Evolutionary conservation across 2,329 filamentous ascomycete species (phyloP).

Genomic region (Colletotrichum lentis): DNA sequence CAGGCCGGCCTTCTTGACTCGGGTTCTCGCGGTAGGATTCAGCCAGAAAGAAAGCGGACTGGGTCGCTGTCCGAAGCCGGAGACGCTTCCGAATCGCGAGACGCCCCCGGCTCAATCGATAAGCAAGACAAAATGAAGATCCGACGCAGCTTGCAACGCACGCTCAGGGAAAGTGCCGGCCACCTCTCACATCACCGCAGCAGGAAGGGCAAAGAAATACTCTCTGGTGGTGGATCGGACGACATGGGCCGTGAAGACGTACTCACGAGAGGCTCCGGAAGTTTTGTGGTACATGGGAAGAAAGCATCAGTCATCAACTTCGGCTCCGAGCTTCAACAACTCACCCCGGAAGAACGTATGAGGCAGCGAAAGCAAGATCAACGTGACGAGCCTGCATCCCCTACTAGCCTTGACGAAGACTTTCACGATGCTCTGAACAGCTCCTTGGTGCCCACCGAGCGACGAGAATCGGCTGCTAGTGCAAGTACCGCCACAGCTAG

Average conservation of each 20-base stretch:
- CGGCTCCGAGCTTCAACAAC: constrained; percentile 84
- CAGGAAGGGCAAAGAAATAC: constrained; percentile 78
- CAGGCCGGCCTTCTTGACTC: constrained; percentile 70
- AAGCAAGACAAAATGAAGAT: constrained; percentile 72
- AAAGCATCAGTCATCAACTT: constrained; percentile 98
- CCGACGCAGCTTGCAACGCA: constrained; percentile 87
- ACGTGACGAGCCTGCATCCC: constrained; percentile 52
- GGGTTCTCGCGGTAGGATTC: constrained; percentile 50
- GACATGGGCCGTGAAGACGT: constrained; percentile 68
- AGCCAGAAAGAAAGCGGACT: constrained; percentile 51
- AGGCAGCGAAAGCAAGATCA: constrained; percentile 66
- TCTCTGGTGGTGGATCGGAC: constrained; percentile 64
- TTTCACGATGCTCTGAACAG: constrained; percentile 61
- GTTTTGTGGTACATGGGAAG: constrained; percentile 96
- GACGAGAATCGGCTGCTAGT: constrained; percentile 70
- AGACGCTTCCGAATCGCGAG: constrained; percentile 50
- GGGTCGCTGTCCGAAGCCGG: constrained; percentile 53
- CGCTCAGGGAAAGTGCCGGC: constrained; percentile 80
- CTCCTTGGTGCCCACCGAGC: constrained; percentile 54
- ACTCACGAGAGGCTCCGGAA: constrained; percentile 80
- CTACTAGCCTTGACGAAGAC: constrained; percentile 49
- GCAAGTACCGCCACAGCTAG: constrained; percentile 72
- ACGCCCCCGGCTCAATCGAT: constrained; percentile 47
- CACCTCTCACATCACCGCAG: constrained; percentile 74
- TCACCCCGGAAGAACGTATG: constrained; percentile 76